Percentiles rank a stretch among this genome's conserved stretches.
phyloP scores from a whole-genome alignment of 805 yeast species.

The Wickerhamiella spandovensis region DNA sequence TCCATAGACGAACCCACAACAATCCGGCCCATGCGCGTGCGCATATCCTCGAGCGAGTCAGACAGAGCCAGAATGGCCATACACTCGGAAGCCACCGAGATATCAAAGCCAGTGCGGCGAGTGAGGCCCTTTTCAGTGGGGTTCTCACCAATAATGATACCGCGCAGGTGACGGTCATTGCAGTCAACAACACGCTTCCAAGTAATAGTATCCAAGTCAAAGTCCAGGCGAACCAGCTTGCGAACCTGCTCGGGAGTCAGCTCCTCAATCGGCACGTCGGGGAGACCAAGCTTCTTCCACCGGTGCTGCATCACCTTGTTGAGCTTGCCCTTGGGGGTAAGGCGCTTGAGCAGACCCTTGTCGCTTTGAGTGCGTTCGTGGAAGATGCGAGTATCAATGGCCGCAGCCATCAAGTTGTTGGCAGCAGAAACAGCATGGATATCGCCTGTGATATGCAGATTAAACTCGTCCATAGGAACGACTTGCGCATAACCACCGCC shows the following conservation, averaged over 20 bases:
- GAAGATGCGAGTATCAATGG: constrained; percentile 92
- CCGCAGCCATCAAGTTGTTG: constrained; percentile 87
- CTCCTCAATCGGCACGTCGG: constrained; percentile 54
- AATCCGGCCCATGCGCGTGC: constrained; percentile 74
- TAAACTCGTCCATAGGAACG: constrained; percentile 97
- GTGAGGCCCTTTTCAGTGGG: constrained; percentile 84
- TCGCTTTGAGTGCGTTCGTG: constrained; percentile 83
- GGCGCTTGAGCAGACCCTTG: constrained; percentile 63
- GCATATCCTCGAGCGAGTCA: constrained; percentile 65
- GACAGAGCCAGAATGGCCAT: constrained; percentile 92
- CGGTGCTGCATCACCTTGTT: constrained; percentile 69
- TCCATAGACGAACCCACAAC: constrained; percentile 70
- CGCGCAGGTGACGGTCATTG: constrained; percentile 84
- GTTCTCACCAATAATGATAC: constrained; percentile 80
- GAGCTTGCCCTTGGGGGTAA: constrained; percentile 75
- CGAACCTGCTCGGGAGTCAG: constrained; percentile 63
- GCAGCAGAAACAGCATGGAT: constrained; percentile 95
- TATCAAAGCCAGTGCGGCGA: constrained; percentile 85
- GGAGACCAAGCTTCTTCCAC: constrained; percentile 63
- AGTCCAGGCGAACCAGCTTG: constrained; percentile 68
- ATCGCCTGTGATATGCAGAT: constrained; percentile 95
- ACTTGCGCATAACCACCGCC: constrained; percentile 98
- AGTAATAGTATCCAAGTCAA: constrained; percentile 80
- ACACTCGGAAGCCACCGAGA: constrained; percentile 90
- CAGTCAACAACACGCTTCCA: constrained; percentile 91